Conservation (phyloP, 768 basidiomycete species). For the Pleurotus citrinopileatus region DNA sequence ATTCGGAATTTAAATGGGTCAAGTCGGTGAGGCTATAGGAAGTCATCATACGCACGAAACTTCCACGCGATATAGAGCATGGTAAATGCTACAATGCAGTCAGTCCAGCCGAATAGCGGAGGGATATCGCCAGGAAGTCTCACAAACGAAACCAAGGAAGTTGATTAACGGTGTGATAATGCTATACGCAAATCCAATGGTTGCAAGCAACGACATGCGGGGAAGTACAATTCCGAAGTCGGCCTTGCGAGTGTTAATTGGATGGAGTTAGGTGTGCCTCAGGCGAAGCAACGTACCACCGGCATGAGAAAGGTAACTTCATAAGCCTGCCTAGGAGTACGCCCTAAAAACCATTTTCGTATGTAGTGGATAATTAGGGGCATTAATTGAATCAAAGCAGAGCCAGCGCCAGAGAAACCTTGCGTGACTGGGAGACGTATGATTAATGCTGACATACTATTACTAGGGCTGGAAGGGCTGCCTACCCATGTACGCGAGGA, state of each 20-base stretch:
- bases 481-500: constrained; percentile 39
- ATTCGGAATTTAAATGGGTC: background rate
- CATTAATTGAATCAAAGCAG: constrained; percentile 10
- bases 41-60: constrained; percentile 35
- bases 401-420: constrained; percentile 12
- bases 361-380: constrained; percentile 53
- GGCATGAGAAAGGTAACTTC: constrained; percentile 54
- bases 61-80: constrained; percentile 63
- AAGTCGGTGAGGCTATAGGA: background rate
- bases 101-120: background rate
- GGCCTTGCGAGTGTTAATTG: constrained; percentile 25
- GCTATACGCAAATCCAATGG: constrained; percentile 55
- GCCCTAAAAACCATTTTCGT: constrained; percentile 62
- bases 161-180: constrained; percentile 67
- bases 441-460: background rate
- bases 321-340: constrained; percentile 65
- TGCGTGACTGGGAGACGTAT: constrained; percentile 2
- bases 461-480: background rate
- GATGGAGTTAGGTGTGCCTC: background rate
- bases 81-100: constrained; percentile 34
- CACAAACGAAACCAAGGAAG: constrained; percentile 56
- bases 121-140: constrained; percentile 10
- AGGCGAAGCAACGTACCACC: constrained; percentile 27
- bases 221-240: constrained; percentile 51
- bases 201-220: constrained; percentile 48